Conservation (phyloP, 2,329 filamentous ascomycete species). For the Cladorrhinum sp. region DNA sequence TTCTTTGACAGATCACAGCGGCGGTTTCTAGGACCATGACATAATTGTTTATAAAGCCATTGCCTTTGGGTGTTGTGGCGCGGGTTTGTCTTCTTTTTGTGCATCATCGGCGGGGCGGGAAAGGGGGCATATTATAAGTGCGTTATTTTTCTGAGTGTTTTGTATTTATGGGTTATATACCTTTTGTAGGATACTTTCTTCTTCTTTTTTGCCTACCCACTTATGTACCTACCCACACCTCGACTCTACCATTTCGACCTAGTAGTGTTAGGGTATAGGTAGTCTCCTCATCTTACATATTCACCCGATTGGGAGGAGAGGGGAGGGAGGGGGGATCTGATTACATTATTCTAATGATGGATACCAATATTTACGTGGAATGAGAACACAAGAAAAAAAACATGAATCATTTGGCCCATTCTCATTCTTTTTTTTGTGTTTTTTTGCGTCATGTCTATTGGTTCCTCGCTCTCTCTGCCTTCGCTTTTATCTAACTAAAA, state of each 20-base stretch:
- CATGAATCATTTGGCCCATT: background rate
- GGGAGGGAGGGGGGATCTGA: no score
- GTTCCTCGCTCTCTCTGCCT: background rate
- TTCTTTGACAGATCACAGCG: background rate
- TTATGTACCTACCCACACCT: background rate
- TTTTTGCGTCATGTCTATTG: background rate
- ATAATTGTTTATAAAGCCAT: background rate
- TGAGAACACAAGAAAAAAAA: no score
- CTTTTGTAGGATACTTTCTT: background rate
- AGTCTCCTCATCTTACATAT: no score
- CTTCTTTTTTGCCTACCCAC: background rate
- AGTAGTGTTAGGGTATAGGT: no score
- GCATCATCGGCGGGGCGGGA: background rate
- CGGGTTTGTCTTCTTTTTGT: background rate
- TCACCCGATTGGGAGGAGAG: no score
- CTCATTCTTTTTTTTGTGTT: background rate
- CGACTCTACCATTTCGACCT: no score
- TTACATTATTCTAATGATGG: no score
- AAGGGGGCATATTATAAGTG: background rate
- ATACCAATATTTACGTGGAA: no score
- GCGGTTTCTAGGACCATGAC: background rate
- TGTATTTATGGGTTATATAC: background rate
- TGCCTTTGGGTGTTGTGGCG: conserved; percentile 8
- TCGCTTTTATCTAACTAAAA: background rate
- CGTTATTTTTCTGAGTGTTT: background rate